Percentiles rank a stretch among this genome's conserved stretches.
Evolutionary conservation across 2,329 filamentous ascomycete species (phyloP).

Genomic region (Colletotrichum sp.): DNA sequence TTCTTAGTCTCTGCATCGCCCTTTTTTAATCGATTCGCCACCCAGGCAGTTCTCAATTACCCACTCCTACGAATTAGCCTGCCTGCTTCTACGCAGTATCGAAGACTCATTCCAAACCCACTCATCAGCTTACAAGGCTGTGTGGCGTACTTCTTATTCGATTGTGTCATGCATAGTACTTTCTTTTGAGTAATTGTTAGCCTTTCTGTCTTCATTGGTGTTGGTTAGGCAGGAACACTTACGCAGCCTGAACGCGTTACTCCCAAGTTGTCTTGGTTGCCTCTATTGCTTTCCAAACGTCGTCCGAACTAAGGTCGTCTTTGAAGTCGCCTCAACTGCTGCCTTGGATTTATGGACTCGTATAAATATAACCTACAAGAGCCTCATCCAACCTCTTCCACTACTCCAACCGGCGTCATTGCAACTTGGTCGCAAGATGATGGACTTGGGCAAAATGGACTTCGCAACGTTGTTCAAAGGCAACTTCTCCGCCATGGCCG

Average conservation of each 20-base stretch:
- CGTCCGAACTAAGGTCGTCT: not conserved
- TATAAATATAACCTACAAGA: not conserved
- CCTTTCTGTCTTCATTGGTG: not conserved
- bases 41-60: not conserved
- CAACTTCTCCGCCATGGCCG: conserved; percentile 17
- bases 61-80: not conserved
- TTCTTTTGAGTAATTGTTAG: not conserved
- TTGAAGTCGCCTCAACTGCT: not conserved
- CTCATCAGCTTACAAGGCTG: not conserved
- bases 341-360: not conserved
- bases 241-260: not conserved
- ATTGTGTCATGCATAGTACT: not conserved
- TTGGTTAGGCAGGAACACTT: not conserved
- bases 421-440: not conserved
- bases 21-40: not conserved
- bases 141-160: not conserved
- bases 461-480: conserved; percentile 13
- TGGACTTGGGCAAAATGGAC: conserved; percentile 17
- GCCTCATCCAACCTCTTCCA: not conserved
- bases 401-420: not conserved
- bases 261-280: not conserved
- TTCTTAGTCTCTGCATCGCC: not conserved
- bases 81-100: not conserved
- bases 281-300: not conserved
- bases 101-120: not conserved